Conservation (phyloP, 2,329 filamentous ascomycete species). For the Myriosclerotinia scirpicola region DNA sequence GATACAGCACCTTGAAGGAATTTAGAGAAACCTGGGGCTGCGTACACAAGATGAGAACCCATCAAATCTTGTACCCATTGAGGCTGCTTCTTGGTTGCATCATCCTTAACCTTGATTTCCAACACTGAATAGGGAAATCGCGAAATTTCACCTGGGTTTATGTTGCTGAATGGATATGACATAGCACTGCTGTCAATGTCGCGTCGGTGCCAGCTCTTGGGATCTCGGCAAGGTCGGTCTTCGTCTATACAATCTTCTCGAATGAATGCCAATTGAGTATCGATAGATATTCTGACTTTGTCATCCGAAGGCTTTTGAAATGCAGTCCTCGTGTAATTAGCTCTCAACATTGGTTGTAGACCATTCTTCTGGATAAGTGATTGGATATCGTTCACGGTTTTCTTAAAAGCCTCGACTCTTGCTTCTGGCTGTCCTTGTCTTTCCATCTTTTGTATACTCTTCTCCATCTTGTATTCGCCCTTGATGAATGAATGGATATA, state of each 20-base stretch:
- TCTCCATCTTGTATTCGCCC: slow-evolving; percentile 88
- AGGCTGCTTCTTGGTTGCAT: slow-evolving; percentile 64
- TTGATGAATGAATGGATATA: slow-evolving; percentile 86
- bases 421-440: slow-evolving; percentile 66
- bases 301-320: slow-evolving; percentile 96
- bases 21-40: slow-evolving; percentile 89
- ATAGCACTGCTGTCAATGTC: slow-evolving; percentile 84
- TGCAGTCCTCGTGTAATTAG: slow-evolving; percentile 90
- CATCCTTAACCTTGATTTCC: slow-evolving; percentile 84
- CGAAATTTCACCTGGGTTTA: slow-evolving; percentile 87
- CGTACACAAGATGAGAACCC: slow-evolving; percentile 86
- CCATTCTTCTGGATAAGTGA: slow-evolving; percentile 73
- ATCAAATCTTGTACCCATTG: slow-evolving; percentile 92
- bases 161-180: slow-evolving; percentile 81
- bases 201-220: slow-evolving; percentile 82
- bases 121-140: slow-evolving; percentile 88
- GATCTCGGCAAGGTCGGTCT: slow-evolving; percentile 84
- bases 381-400: slow-evolving; percentile 74
- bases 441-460: slow-evolving; percentile 83
- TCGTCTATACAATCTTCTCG: slow-evolving; percentile 73
- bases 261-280: slow-evolving; percentile 89
- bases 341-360: slow-evolving; percentile 80
- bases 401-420: slow-evolving; percentile 67
- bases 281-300: slow-evolving; percentile 86
- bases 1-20: slow-evolving; percentile 92